These are phyloP conservation scores for Scorias spongiosa DNA, from an alignment of 2,329 filamentous ascomycete genomes.

Conservation along the genomic window DNA sequence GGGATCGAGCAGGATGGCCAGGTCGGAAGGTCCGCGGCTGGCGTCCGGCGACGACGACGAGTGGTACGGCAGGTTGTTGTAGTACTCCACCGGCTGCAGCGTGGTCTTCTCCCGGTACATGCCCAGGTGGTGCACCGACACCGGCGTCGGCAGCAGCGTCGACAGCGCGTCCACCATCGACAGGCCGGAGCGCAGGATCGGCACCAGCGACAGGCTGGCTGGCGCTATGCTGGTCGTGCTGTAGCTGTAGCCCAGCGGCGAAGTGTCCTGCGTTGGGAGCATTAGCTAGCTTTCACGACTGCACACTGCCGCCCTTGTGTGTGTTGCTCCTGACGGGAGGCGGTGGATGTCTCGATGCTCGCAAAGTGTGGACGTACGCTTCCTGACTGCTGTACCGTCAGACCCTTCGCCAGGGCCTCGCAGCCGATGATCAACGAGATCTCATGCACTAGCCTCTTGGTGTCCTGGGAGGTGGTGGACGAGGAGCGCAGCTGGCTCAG, in stretches of 20 bases:
- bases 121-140: slow-evolving; percentile 83
- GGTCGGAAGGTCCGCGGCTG: slow-evolving; percentile 28
- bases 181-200: slow-evolving; percentile 81
- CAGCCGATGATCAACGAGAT: slow-evolving; percentile 69
- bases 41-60: slow-evolving; percentile 24
- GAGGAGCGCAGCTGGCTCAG: slow-evolving; percentile 75
- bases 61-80: slow-evolving; percentile 87
- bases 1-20: slow-evolving; percentile 80
- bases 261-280: slow-evolving; percentile 44
- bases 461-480: slow-evolving; percentile 54
- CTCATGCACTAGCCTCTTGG: slow-evolving; percentile 70
- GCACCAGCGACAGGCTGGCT: slow-evolving; percentile 61
- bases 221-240: slow-evolving; percentile 49
- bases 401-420: slow-evolving; percentile 56
- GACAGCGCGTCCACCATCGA: slow-evolving; percentile 83
- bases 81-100: slow-evolving; percentile 86
- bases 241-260: slow-evolving; percentile 66
- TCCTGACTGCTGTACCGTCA: slow-evolving; percentile 43
- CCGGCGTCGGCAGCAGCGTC: slow-evolving; percentile 62
- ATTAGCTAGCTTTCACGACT: neutral
- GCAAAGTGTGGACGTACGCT: slow-evolving; percentile 39
- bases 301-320: neutral
- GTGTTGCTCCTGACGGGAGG: neutral
- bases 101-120: slow-evolving; percentile 83
- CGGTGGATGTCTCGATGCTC: slow-evolving; percentile 9